Conservation (phyloP, 129 eudicot genomes). For the Arctium lappa region DNA sequence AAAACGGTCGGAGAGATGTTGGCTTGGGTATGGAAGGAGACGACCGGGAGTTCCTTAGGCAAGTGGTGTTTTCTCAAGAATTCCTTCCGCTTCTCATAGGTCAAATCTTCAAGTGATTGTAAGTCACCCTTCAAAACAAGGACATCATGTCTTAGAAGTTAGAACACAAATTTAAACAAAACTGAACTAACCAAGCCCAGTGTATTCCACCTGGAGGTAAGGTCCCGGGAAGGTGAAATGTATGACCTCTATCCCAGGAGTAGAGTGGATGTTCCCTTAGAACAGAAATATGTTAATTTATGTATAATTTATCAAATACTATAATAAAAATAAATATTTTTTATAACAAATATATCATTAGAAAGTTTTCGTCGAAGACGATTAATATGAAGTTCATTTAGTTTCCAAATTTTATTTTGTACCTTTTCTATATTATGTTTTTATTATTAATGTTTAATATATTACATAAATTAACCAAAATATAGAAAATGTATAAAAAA, state of each 20-base stretch:
- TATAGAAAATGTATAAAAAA: too few species aligned
- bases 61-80: conserved; percentile 57
- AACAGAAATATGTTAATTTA: background rate
- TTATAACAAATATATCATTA: too few species aligned
- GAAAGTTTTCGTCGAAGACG: too few species aligned
- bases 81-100: conserved; percentile 66
- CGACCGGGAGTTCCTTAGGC: conserved; percentile 80
- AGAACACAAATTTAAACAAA: background rate
- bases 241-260: background rate
- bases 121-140: conserved; percentile 75
- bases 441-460: too few species aligned
- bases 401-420: too few species aligned
- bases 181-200: background rate
- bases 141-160: background rate
- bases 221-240: background rate
- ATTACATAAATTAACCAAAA: too few species aligned
- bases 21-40: conserved; percentile 87
- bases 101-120: conserved; percentile 90
- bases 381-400: too few species aligned
- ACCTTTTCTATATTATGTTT: too few species aligned
- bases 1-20: conserved; percentile 78
- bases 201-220: background rate
- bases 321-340: too few species aligned
- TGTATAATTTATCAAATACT: too few species aligned
- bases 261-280: background rate